Conservation (phyloP, 108 stramenopile genomes). For the Pseudonitzschia multistriata region DNA sequence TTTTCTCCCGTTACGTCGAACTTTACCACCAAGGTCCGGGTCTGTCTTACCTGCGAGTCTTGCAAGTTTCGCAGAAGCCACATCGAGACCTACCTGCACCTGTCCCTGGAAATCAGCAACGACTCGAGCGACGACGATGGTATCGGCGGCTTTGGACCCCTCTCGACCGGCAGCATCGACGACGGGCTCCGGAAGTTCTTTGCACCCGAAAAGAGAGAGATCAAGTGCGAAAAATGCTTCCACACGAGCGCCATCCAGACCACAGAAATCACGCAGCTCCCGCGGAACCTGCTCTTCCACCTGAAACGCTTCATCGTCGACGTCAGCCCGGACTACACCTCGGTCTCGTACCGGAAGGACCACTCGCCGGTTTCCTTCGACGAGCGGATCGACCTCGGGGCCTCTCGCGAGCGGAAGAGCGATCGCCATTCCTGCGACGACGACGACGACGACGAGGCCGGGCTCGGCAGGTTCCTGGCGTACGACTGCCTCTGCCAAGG, state of each 20-base stretch:
- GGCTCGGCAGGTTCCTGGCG: slow-evolving; percentile 33
- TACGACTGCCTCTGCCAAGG: slow-evolving; percentile 18
- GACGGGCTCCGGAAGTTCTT: slow-evolving; percentile 63
- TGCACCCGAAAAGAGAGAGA: slow-evolving; percentile 67
- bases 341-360: slow-evolving; percentile 52
- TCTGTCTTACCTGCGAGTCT: slow-evolving; percentile 54
- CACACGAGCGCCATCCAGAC: slow-evolving; percentile 47
- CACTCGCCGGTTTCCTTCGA: slow-evolving; percentile 41
- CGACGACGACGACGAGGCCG: slow-evolving; percentile 13
- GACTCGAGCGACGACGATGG: slow-evolving; percentile 14
- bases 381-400: slow-evolving; percentile 26
- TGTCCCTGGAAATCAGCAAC: slow-evolving; percentile 48
- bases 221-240: slow-evolving; percentile 87
- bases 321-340: slow-evolving; percentile 46
- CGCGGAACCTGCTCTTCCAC: slow-evolving; percentile 50
- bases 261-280: slow-evolving; percentile 41
- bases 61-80: slow-evolving; percentile 54
- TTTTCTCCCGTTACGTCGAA: slow-evolving; percentile 39
- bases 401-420: neutral
- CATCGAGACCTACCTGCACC: slow-evolving; percentile 47
- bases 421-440: neutral
- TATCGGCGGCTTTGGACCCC: neutral
- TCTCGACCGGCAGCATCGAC: slow-evolving; percentile 26
- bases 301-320: slow-evolving; percentile 66
- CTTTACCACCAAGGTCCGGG: slow-evolving; percentile 49